Evolutionary conservation across 139 green algal genomes (phyloP).

Genomic region (Limnomonas spitsbergensis): DNA sequence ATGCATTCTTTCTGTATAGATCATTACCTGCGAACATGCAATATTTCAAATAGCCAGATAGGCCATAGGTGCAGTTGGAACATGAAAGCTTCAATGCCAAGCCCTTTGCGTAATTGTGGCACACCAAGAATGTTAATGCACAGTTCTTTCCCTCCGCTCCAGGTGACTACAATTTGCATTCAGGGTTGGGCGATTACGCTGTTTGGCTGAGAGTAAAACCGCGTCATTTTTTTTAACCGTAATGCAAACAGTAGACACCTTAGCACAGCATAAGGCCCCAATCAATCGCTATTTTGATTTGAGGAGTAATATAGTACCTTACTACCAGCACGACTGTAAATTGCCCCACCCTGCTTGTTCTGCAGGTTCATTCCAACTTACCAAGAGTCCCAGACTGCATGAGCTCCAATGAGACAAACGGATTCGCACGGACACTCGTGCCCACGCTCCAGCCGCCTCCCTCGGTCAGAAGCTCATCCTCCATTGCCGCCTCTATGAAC

Average conservation of each 20-base stretch:
- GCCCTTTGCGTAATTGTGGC: too few relatives aligned
- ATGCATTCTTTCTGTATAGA: constrained; percentile 1
- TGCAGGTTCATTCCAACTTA: neutral
- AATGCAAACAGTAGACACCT: too few relatives aligned
- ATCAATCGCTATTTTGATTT: neutral
- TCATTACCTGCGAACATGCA: neutral
- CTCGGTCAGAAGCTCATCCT: constrained; percentile 2
- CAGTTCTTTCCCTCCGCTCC: too few relatives aligned
- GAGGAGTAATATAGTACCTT: neutral
- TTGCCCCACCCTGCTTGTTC: neutral
- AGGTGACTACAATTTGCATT: too few relatives aligned
- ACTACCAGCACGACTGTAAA: too few relatives aligned
- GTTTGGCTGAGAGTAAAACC: too few relatives aligned
- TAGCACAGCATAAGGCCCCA: neutral
- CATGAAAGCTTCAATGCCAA: too few relatives aligned
- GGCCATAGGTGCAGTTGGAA: too few relatives aligned
- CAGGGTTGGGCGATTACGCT: too few relatives aligned
- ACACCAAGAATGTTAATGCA: too few relatives aligned
- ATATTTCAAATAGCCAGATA: too few relatives aligned
- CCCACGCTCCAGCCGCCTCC: neutral
- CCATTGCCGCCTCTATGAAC: constrained; percentile 24
- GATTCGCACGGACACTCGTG: neutral
- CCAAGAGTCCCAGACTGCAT: constrained; percentile 27
- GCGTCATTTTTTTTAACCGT: too few relatives aligned
- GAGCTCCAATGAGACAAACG: constrained; percentile 24